Percentiles rank a stretch among this genome's conserved stretches.
phyloP scores from a whole-genome alignment of 2,329 filamentous ascomycete species.

The Cryphonectria japonica region DNA sequence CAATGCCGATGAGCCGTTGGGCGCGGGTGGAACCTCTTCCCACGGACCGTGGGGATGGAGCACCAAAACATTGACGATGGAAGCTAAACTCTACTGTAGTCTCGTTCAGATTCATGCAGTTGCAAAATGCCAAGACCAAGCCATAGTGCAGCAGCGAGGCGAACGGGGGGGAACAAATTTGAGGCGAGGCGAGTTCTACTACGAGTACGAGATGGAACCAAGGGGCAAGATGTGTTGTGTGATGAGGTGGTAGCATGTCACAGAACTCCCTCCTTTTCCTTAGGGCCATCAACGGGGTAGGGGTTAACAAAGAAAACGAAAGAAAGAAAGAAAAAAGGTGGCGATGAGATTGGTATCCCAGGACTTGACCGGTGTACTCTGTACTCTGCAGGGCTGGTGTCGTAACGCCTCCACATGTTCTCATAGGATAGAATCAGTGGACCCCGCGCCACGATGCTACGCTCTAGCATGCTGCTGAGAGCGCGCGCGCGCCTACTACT shows the following conservation, averaged over 20 bases:
- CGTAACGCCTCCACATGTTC: slow-evolving; percentile 2
- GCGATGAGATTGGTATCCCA: slow-evolving; percentile 3
- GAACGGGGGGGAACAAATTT: too few species aligned
- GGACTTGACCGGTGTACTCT: not conserved
- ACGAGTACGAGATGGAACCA: not conserved
- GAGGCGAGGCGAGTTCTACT: not conserved
- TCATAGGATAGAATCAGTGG: slow-evolving; percentile 8
- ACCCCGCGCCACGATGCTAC: not conserved
- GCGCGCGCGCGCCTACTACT: slow-evolving; percentile 26
- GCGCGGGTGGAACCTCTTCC: slow-evolving; percentile 55
- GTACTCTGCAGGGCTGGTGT: not conserved
- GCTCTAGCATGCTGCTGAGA: not conserved
- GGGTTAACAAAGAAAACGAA: not conserved
- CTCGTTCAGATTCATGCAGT: slow-evolving; percentile 3
- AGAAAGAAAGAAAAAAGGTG: not conserved
- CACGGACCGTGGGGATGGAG: not conserved
- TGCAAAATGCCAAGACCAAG: not conserved
- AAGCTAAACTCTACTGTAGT: not conserved
- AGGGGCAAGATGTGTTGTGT: slow-evolving; percentile 1
- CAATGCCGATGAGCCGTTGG: slow-evolving; percentile 82
- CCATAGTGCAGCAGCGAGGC: not conserved
- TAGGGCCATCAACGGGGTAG: not conserved
- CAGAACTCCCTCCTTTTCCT: not conserved
- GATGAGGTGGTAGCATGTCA: not conserved
- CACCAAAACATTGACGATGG: not conserved